Evolutionary conservation across 2,329 filamentous ascomycete genomes (phyloP).

Genomic region (Cladobotryum mycophilum): DNA sequence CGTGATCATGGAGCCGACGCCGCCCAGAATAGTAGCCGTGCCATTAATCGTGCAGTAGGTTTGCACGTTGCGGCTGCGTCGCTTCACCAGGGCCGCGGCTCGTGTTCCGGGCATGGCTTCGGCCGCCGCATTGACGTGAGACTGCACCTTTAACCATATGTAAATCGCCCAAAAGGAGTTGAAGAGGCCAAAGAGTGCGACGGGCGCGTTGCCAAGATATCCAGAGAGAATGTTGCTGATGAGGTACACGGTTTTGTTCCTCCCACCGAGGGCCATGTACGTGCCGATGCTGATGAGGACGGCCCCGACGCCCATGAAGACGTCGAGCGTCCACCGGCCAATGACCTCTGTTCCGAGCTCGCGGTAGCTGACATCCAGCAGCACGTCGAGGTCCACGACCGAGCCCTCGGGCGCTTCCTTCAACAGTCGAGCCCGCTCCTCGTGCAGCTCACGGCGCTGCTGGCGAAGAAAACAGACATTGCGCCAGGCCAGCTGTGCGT

Average conservation of each 20-base stretch:
- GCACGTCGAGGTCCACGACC: slow-evolving; percentile 24
- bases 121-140: slow-evolving; percentile 26
- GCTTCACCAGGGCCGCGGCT: slow-evolving; percentile 25
- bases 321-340: slow-evolving; percentile 45
- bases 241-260: slow-evolving; percentile 32
- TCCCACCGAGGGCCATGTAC: slow-evolving; percentile 47
- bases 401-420: slow-evolving; percentile 6
- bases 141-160: slow-evolving; percentile 34
- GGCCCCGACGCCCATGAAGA: slow-evolving; percentile 42
- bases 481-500: slow-evolving; percentile 35
- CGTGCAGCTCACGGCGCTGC: slow-evolving; percentile 32
- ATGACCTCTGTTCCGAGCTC: slow-evolving; percentile 46
- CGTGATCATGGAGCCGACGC: slow-evolving; percentile 44
- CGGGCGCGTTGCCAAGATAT: slow-evolving; percentile 47
- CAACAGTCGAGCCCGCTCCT: slow-evolving; percentile 12
- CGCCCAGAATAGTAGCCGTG: slow-evolving; percentile 39
- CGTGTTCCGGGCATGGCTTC: slow-evolving; percentile 20
- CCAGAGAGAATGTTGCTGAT: slow-evolving; percentile 49
- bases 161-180: slow-evolving; percentile 43
- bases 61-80: slow-evolving; percentile 35
- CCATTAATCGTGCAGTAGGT: slow-evolving; percentile 40
- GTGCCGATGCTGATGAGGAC: slow-evolving; percentile 46
- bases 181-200: slow-evolving; percentile 41
- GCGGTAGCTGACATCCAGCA: slow-evolving; percentile 39
- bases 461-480: slow-evolving; percentile 40